A percentile compares a stretch with the other conserved stretches of the same genome.
These are phyloP conservation scores for Arachnopeziza araneosa DNA, from an alignment of 2,329 filamentous ascomycete genomes.

Conservation along the genomic window DNA sequence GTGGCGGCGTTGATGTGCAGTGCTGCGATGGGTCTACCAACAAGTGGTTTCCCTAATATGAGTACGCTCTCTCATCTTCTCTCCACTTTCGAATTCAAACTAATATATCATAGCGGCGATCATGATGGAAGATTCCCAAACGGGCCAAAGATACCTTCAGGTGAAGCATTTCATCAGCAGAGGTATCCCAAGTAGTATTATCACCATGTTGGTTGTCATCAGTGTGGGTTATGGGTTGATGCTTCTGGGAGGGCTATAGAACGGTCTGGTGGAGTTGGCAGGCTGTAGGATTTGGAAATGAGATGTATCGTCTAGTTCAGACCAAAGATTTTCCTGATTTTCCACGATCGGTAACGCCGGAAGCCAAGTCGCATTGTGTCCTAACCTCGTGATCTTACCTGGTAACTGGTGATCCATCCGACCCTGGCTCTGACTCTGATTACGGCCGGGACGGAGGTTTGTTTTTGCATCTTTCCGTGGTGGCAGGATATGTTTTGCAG, in stretches of 20 bases:
- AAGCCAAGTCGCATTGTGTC: no score
- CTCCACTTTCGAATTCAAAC: not conserved
- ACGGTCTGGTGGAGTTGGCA: no score
- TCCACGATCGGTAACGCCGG: no score
- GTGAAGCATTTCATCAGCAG: constrained; percentile 93
- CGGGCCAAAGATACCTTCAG: constrained; percentile 83
- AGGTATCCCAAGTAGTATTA: constrained; percentile 81
- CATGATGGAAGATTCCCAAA: constrained; percentile 95
- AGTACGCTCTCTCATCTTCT: constrained; percentile 57
- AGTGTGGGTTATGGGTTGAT: constrained; percentile 89
- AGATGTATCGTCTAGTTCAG: no score
- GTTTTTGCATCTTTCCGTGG: no score
- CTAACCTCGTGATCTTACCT: no score
- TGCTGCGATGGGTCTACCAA: constrained; percentile 95
- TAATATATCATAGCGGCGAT: constrained; percentile 65
- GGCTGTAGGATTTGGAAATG: no score
- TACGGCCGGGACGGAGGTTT: no score
- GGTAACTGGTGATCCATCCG: no score
- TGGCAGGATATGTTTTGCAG: no score
- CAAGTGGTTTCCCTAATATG: constrained; percentile 98
- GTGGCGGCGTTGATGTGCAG: constrained; percentile 92
- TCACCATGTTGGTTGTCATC: constrained; percentile 76
- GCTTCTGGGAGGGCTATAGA: constrained; percentile 40
- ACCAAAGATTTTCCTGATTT: no score
- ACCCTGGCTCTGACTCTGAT: no score